These are phyloP conservation scores for Epicoccum nigrum DNA, from an alignment of 2,329 filamentous ascomycete species.

Conservation along the genomic window DNA sequence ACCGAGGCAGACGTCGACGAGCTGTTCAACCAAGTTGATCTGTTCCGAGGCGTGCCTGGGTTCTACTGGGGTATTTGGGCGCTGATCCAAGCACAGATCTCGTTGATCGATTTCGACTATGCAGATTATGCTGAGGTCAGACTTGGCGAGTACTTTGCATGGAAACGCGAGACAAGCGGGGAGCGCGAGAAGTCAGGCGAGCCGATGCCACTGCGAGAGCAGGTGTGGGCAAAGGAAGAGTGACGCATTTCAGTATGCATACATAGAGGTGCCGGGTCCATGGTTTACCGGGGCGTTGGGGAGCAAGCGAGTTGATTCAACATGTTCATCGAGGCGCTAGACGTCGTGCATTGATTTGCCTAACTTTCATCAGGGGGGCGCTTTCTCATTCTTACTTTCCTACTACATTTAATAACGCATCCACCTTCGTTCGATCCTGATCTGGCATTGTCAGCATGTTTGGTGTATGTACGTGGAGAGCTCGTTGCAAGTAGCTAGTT, in stretches of 20 bases:
- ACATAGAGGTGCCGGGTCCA: neutral
- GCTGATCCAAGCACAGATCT: constrained; percentile 91
- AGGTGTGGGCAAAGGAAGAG: constrained; percentile 14
- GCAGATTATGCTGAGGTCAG: constrained; percentile 85
- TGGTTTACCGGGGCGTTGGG: constrained; percentile 10
- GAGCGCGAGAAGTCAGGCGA: constrained; percentile 12
- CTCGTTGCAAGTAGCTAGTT: too few species aligned
- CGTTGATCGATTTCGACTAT: constrained; percentile 96
- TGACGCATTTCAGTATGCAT: neutral
- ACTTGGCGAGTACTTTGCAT: constrained; percentile 90
- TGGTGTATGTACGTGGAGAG: too few species aligned
- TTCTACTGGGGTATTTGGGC: constrained; percentile 95
- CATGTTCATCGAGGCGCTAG: constrained; percentile 14
- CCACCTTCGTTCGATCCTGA: neutral
- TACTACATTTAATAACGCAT: constrained; percentile 13
- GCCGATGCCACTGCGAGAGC: constrained; percentile 12
- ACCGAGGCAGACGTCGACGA: constrained; percentile 67
- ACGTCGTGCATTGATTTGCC: constrained; percentile 10
- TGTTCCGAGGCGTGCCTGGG: constrained; percentile 86
- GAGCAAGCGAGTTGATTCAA: constrained; percentile 17
- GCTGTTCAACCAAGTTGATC: constrained; percentile 81
- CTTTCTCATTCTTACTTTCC: neutral
- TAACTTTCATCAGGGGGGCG: constrained; percentile 11
- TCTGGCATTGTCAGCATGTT: too few species aligned
- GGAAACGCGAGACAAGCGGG: constrained; percentile 62